Evolutionary conservation across 2,329 filamentous ascomycete genomes (phyloP), one percentile per base, ranked within the genome.

Genomic region (Colletotrichum sp.): DNA sequence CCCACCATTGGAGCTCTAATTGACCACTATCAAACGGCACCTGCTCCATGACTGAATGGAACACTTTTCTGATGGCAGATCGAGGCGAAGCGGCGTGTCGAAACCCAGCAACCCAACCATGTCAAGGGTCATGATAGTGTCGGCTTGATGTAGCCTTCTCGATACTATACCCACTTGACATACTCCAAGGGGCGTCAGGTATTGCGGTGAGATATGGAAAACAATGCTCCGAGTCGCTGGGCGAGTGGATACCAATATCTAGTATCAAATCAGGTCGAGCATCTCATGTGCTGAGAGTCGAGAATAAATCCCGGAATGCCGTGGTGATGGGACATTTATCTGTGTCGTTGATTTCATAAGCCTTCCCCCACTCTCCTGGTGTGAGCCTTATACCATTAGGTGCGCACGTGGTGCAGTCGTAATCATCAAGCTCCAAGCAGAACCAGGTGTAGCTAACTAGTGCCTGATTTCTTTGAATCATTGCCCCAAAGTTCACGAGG

Each of bases 231-330:
- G 78, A 79, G 77, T 83, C 80, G 74, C 80, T 80, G 32, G 79
- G 79, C 63, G 81, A 82, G 71, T 81, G 78, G 69, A 83, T 78
- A 67, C 80, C 81, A 18, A 82, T 82, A 71, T 83, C 82, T 43
- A 83, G 81, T 28, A 63, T 75, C 73, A 83, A 78, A 36, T 81
- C 69, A 71, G 70, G 71, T 36, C 77, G 34, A 62, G 64, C 71
- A n/a, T 80, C 78, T 80, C 79, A 82, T 77, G 78, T 78, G 76
- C 79, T 80, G 69, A 82, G 79, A 75, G 66, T 75, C 28, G 75
- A 80, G 58, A 82, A 82, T 66, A 83, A 67, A 58, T 73, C 38
- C 30, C 62, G 67, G 36, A 81, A 78, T 69, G 67, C 32, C 48
- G 67, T 71, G 18, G 76, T 79, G 61, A 81, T 79, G 28, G 56